phyloP scores from a whole-genome alignment of 352 stramenopile genomes.

The Phytophthora aleatoria region DNA sequence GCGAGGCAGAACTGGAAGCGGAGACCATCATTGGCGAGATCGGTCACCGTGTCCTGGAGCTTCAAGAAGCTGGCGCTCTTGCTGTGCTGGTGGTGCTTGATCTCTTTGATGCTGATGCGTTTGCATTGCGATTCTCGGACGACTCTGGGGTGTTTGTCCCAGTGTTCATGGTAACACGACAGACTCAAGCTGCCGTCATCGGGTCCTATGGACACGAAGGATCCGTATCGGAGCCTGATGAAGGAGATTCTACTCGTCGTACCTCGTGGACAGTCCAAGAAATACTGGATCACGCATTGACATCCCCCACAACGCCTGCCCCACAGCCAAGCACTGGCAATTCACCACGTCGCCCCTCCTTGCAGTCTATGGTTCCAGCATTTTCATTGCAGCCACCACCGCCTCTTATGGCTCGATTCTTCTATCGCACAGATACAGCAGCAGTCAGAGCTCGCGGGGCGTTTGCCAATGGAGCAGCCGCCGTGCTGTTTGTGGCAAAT shows the following conservation, averaged over 20 bases:
- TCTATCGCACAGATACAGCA: conserved; percentile 54
- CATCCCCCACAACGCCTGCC: conserved; percentile 8
- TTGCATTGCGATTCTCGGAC: conserved; percentile 49
- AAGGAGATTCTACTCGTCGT: conserved; percentile 29
- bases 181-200: conserved; percentile 24
- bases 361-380: conserved; percentile 18
- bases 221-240: conserved; percentile 20
- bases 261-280: conserved; percentile 36
- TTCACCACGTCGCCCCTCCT: conserved; percentile 19
- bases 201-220: conserved; percentile 22
- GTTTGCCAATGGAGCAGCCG: conserved; percentile 50
- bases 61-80: conserved; percentile 63
- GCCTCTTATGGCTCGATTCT: conserved; percentile 50
- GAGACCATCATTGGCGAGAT: conserved; percentile 53
- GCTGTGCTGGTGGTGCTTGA: conserved; percentile 68
- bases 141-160: conserved; percentile 73
- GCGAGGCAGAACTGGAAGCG: conserved; percentile 36
- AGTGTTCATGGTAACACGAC: conserved; percentile 59
- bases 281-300: conserved; percentile 18
- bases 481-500: conserved; percentile 56
- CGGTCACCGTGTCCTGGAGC: conserved; percentile 51
- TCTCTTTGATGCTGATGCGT: conserved; percentile 60
- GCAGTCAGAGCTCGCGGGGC: conserved; percentile 38
- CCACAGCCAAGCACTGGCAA: conserved; percentile 2
- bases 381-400: conserved; percentile 28